These are phyloP conservation scores for Melanomma pulvis-pyrius DNA, from an alignment of 495 filamentous ascomycete genomes.

Conservation along the genomic window DNA sequence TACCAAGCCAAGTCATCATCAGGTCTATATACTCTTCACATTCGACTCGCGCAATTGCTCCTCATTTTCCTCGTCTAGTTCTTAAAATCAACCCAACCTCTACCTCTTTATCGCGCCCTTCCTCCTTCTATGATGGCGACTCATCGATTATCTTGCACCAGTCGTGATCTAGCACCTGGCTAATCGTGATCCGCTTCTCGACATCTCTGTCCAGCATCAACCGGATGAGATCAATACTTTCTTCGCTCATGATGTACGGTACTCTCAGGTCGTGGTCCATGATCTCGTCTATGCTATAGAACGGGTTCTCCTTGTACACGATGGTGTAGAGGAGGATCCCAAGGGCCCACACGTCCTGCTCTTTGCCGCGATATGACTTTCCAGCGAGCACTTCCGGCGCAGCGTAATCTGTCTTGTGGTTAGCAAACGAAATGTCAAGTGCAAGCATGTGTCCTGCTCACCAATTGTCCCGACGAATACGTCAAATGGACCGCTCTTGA, in stretches of 20 bases:
- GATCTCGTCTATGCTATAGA: conserved; percentile 99
- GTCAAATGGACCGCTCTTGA: conserved; percentile 97
- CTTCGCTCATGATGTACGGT: conserved; percentile 87
- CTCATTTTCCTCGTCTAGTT: background rate
- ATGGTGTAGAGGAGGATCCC: conserved; percentile 98
- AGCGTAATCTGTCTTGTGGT: conserved; percentile 74
- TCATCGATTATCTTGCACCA: conserved; percentile 58
- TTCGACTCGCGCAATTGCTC: background rate
- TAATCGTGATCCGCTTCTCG: conserved; percentile 75
- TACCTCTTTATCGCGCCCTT: background rate
- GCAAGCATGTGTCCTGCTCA: conserved; percentile 53
- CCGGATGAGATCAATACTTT: conserved; percentile 85
- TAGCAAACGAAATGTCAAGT: background rate
- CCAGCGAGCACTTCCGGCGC: conserved; percentile 96
- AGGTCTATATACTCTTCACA: background rate
- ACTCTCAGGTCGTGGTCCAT: conserved; percentile 94
- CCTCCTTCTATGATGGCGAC: background rate
- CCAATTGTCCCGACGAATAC: conserved; percentile 99
- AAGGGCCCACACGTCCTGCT: conserved; percentile 98
- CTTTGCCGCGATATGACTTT: conserved; percentile 88
- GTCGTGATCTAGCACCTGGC: conserved; percentile 79
- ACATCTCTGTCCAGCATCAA: conserved; percentile 92
- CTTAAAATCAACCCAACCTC: background rate
- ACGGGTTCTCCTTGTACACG: conserved; percentile 98
- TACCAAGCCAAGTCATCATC: background rate